Conservation (phyloP, 2,329 filamentous ascomycete genomes). For the Pseudogymnoascus sp. region DNA sequence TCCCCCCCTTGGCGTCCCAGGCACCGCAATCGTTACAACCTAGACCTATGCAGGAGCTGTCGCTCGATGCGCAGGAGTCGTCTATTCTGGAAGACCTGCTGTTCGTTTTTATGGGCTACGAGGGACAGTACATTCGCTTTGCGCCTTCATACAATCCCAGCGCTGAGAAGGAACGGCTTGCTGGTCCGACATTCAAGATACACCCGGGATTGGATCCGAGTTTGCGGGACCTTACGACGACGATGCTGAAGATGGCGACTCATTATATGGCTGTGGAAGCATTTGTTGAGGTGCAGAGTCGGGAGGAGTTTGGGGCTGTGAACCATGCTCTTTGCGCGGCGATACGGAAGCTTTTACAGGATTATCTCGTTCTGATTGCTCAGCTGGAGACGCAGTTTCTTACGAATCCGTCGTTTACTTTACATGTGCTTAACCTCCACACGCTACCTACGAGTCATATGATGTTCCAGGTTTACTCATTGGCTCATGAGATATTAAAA, state of each 20-base stretch:
- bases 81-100: conserved; percentile 84
- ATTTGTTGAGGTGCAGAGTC: conserved; percentile 90
- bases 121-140: conserved; percentile 95
- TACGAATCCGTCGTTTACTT: conserved; percentile 80
- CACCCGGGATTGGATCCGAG: conserved; percentile 83
- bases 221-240: conserved; percentile 75
- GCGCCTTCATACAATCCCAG: conserved; percentile 73
- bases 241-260: conserved; percentile 90
- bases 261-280: conserved; percentile 88
- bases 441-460: conserved; percentile 86
- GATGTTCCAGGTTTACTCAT: conserved; percentile 80
- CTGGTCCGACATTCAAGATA: conserved; percentile 75
- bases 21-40: conserved; percentile 66
- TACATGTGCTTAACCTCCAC: conserved; percentile 89
- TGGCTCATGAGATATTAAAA: conserved; percentile 81
- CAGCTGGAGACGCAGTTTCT: conserved; percentile 91
- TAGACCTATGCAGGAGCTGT: conserved; percentile 60
- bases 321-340: conserved; percentile 96
- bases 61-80: conserved; percentile 75
- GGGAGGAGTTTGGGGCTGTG: conserved; percentile 87
- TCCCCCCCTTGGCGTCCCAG: conserved; percentile 68
- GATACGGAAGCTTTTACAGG: conserved; percentile 82
- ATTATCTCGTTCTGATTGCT: conserved; percentile 87
- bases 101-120: conserved; percentile 96
- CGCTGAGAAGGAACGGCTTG: conserved; percentile 79